Conservation (phyloP, 2,329 filamentous ascomycete genomes). For the Monilinia fructicola region DNA sequence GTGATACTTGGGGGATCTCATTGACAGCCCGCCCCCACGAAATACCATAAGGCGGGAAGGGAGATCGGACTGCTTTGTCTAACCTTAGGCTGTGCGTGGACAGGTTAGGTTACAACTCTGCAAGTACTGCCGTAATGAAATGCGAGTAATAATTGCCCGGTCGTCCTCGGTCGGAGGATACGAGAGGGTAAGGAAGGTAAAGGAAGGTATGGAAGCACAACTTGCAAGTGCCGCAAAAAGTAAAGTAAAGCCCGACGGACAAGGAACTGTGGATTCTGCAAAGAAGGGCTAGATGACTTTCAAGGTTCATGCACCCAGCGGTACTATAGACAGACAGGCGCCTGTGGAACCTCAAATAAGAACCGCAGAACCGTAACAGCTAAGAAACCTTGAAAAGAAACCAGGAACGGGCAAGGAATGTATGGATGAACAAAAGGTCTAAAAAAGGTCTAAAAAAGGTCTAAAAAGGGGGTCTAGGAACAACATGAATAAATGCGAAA, state of each 20-base stretch:
- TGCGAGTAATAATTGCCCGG: conserved; percentile 19
- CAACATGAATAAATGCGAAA: neutral
- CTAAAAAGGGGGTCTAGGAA: neutral
- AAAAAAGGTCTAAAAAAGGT: neutral
- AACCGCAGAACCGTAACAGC: neutral
- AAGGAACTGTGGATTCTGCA: neutral
- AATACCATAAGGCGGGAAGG: conserved; percentile 1
- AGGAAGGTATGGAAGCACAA: neutral
- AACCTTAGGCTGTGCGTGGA: conserved; percentile 10
- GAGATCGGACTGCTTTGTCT: conserved; percentile 8
- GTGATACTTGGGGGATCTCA: conserved; percentile 14
- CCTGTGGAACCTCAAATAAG: neutral
- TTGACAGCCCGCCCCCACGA: conserved; percentile 7
- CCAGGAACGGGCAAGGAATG: neutral
- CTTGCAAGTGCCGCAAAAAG: conserved; percentile 14
- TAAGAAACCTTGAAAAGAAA: neutral
- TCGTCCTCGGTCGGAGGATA: conserved; percentile 16
- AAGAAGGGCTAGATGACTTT: neutral
- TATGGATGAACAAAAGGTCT: neutral
- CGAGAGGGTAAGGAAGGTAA: neutral
- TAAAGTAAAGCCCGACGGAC: conserved; percentile 5
- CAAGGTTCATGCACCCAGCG: neutral
- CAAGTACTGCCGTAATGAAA: neutral
- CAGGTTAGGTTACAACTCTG: neutral
- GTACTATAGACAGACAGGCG: conserved; percentile 1